A percentile compares a stretch with the other conserved stretches of the same genome.
Conservation (phyloP, 495 filamentous ascomycete species). For the Neurospora pannonica region DNA sequence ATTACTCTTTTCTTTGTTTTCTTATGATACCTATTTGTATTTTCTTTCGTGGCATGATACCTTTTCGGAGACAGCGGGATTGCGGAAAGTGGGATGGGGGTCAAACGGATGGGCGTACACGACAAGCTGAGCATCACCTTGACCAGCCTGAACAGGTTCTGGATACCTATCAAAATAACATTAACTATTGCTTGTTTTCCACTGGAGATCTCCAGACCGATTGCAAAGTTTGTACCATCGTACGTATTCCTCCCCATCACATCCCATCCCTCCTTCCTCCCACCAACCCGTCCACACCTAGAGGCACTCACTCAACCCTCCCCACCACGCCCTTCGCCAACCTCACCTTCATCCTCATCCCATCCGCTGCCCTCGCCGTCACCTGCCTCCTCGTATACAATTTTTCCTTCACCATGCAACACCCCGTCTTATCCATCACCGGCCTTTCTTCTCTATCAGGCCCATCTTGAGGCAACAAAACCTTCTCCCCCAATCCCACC, state of each 20-base stretch:
- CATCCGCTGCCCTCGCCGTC: conserved; percentile 29
- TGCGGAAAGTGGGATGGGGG: not conserved
- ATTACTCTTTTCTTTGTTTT: not conserved
- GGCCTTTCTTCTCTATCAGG: conserved; percentile 13
- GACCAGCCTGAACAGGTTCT: not conserved
- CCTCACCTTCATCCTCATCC: conserved; percentile 25
- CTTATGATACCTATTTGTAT: not conserved
- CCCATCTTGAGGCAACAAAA: not conserved
- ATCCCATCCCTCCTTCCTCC: not conserved
- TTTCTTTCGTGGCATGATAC: not conserved
- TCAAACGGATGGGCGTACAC: not conserved
- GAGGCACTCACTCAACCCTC: not conserved
- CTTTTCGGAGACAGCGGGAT: not conserved
- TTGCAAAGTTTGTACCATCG: not conserved
- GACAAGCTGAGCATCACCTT: not conserved
- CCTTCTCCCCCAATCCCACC: conserved; percentile 33
- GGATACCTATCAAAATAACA: not conserved
- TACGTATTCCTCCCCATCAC: not conserved
- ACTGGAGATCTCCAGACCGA: not conserved
- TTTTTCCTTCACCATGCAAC: conserved; percentile 30
- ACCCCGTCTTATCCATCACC: conserved; percentile 26
- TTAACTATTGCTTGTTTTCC: too few species aligned
- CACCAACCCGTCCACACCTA: not conserved
- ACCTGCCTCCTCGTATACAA: conserved; percentile 33
- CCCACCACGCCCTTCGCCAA: not conserved